These are phyloP conservation scores for Cystobasidiaceae sp. DNA, from an alignment of 1,284 basidiomycete species.

Conservation along the genomic window DNA sequence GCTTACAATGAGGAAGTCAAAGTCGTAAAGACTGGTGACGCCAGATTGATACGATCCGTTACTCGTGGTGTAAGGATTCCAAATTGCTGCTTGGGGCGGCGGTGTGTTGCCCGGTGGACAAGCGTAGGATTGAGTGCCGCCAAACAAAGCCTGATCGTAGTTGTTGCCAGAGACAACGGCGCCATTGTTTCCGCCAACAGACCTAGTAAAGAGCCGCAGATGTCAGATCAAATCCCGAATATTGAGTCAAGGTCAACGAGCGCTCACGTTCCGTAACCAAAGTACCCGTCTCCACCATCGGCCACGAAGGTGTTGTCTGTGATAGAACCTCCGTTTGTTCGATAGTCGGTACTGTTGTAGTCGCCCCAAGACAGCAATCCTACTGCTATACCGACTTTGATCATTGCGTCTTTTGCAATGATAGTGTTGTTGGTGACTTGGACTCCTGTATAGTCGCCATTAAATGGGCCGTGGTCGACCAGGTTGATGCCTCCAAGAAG, in stretches of 20 bases:
- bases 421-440: constrained; percentile 65
- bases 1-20: constrained; percentile 30
- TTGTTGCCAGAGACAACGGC: constrained; percentile 38
- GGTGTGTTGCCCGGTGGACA: constrained; percentile 33
- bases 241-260: too few species aligned
- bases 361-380: constrained; percentile 49
- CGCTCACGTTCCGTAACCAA: constrained; percentile 38
- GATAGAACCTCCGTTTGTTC: constrained; percentile 55
- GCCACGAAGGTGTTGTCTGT: constrained; percentile 57
- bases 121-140: constrained; percentile 32
- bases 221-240: not conserved
- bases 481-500: constrained; percentile 67
- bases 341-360: constrained; percentile 45
- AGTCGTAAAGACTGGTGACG: constrained; percentile 31
- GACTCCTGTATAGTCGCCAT: constrained; percentile 64
- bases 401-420: constrained; percentile 39
- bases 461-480: constrained; percentile 64
- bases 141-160: constrained; percentile 36
- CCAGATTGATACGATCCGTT: constrained; percentile 31
- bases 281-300: constrained; percentile 36
- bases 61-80: constrained; percentile 37
- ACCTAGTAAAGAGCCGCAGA: not conserved
- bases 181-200: constrained; percentile 37
- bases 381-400: constrained; percentile 52
- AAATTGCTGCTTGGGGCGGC: constrained; percentile 37